These are phyloP conservation scores for Dactylellina haptotyla DNA, from an alignment of 2,329 filamentous ascomycete species.

Conservation along the genomic window DNA sequence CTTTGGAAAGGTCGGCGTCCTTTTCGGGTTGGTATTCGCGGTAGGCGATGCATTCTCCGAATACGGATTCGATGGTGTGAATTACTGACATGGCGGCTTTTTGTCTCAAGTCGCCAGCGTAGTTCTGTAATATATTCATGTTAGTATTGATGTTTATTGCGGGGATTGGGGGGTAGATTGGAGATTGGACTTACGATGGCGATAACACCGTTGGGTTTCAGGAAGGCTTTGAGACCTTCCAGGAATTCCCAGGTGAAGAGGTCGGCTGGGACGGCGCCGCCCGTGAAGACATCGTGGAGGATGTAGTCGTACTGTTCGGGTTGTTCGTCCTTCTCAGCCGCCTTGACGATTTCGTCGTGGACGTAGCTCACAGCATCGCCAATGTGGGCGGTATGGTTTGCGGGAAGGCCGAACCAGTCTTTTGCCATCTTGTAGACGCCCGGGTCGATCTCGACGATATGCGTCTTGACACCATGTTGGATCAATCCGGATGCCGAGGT, in stretches of 20 bases:
- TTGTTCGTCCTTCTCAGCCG: conserved; percentile 60
- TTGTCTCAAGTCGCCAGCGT: conserved; percentile 85
- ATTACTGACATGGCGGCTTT: conserved; percentile 81
- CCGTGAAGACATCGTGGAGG: conserved; percentile 96
- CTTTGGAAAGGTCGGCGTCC: conserved; percentile 64
- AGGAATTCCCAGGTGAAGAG: conserved; percentile 91
- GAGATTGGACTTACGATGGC: conserved; percentile 75
- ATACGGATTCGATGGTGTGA: conserved; percentile 81
- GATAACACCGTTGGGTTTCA: conserved; percentile 82
- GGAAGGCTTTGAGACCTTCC: conserved; percentile 72
- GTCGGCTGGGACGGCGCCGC: conserved; percentile 86
- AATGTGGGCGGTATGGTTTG: conserved; percentile 81
- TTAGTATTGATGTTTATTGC: conserved; percentile 50
- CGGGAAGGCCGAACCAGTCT: conserved; percentile 81
- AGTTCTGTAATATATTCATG: conserved; percentile 72
- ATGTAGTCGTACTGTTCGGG: conserved; percentile 81
- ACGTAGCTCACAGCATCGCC: conserved; percentile 82
- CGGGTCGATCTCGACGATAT: conserved; percentile 93
- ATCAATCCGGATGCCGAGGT: conserved; percentile 89
- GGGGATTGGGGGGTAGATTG: background rate
- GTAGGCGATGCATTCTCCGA: conserved; percentile 90
- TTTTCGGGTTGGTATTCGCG: conserved; percentile 74
- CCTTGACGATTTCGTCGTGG: conserved; percentile 65
- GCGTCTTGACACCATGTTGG: conserved; percentile 87
- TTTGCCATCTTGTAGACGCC: conserved; percentile 83